phyloP scores from a whole-genome alignment of 805 yeast species.

The Cyberlindnera suaveolens region DNA sequence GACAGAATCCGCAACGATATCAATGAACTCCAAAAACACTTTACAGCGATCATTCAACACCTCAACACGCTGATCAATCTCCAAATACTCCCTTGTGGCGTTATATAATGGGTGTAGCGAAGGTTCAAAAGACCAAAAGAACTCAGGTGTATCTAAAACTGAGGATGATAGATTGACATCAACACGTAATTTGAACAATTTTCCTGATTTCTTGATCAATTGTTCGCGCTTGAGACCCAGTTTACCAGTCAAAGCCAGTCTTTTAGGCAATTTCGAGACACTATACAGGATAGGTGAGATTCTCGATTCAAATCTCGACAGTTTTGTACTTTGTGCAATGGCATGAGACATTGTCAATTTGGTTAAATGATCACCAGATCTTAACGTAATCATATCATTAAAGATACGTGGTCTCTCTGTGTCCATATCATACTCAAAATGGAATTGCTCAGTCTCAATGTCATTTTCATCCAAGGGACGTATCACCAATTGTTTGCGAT shows the following conservation, averaged over 20 bases:
- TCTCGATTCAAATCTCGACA: slow-evolving; percentile 85
- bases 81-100: slow-evolving; percentile 87
- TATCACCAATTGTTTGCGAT: slow-evolving; percentile 47
- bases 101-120: slow-evolving; percentile 86
- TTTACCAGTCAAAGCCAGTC: slow-evolving; percentile 84
- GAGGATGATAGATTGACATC: slow-evolving; percentile 90
- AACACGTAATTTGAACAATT: slow-evolving; percentile 80
- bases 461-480: slow-evolving; percentile 82
- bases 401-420: slow-evolving; percentile 69
- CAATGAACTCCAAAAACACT: slow-evolving; percentile 89
- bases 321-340: slow-evolving; percentile 90
- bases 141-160: slow-evolving; percentile 91
- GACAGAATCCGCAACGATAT: slow-evolving; percentile 86
- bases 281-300: slow-evolving; percentile 80
- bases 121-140: slow-evolving; percentile 95
- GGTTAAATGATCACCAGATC: slow-evolving; percentile 88
- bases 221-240: slow-evolving; percentile 82
- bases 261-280: slow-evolving; percentile 84
- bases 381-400: slow-evolving; percentile 88
- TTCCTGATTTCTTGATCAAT: slow-evolving; percentile 81
- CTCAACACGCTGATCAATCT: slow-evolving; percentile 90
- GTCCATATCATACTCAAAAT: slow-evolving; percentile 44
- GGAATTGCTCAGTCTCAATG: slow-evolving; percentile 79
- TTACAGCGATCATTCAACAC: slow-evolving; percentile 91
- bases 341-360: slow-evolving; percentile 94